Percentiles rank a stretch among this genome's conserved stretches.
These are phyloP conservation scores for Logfia minima DNA, from an alignment of 129 eudicot genomes.

Conservation along the genomic window DNA sequence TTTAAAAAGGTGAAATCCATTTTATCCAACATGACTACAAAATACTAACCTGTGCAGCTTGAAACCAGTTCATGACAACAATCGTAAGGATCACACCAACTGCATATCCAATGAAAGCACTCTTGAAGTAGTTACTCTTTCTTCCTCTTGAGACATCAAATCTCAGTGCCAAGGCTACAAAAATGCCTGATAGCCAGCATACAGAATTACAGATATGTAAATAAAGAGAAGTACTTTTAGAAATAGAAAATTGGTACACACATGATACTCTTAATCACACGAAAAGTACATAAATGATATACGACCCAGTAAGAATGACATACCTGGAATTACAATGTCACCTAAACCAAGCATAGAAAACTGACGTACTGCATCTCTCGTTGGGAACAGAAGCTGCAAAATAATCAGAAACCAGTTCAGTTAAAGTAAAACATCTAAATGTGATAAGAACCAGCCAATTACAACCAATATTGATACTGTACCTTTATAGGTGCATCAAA, in stretches of 20 bases:
- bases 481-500: constrained; percentile 99
- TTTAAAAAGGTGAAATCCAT: neutral
- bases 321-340: constrained; percentile 98
- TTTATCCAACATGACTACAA: neutral
- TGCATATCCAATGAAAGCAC: constrained; percentile 81
- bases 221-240: neutral
- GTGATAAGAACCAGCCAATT: neutral
- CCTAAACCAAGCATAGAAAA: constrained; percentile 98
- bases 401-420: constrained; percentile 4
- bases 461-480: constrained; percentile 16
- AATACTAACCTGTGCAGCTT: constrained; percentile 91
- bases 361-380: constrained; percentile 76
- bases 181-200: constrained; percentile 61
- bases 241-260: neutral
- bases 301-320: constrained; percentile 11
- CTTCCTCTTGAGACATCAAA: constrained; percentile 90
- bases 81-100: constrained; percentile 78
- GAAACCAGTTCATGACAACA: constrained; percentile 97
- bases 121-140: constrained; percentile 72
- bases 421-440: constrained; percentile 5
- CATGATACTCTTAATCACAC: neutral
- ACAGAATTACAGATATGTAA: neutral
- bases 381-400: constrained; percentile 93
- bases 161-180: constrained; percentile 96
- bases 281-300: neutral